Conservation (phyloP, 129 eudicot genomes). For the Silybum marianum region DNA sequence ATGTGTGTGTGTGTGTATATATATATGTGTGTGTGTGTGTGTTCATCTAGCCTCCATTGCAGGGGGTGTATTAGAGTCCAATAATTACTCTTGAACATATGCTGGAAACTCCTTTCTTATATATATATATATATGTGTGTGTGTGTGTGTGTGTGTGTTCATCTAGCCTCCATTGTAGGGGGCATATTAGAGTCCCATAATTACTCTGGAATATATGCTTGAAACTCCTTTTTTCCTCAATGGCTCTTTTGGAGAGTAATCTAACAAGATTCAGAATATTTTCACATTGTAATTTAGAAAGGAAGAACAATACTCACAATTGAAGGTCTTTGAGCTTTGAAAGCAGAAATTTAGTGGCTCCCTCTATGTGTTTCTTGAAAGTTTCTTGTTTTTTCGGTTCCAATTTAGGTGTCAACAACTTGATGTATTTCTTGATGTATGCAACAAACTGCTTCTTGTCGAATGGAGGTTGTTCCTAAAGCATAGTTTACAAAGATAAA, state of each 20-base stretch:
- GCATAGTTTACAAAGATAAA: neutral
- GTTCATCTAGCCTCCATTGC: neutral
- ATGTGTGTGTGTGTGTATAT: too few relatives aligned
- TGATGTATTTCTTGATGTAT: slow-evolving; percentile 72
- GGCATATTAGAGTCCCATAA: neutral
- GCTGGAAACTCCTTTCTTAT: neutral
- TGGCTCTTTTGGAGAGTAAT: neutral
- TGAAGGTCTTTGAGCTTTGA: slow-evolving; percentile 74
- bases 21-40: too few relatives aligned
- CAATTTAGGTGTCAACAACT: slow-evolving; percentile 61
- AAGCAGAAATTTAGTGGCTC: slow-evolving; percentile 67
- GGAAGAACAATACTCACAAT: slow-evolving; percentile 48
- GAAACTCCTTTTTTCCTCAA: neutral
- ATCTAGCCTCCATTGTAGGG: neutral
- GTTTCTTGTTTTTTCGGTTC: slow-evolving; percentile 52
- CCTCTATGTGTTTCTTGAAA: slow-evolving; percentile 65
- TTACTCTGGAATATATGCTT: neutral
- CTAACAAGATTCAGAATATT: neutral
- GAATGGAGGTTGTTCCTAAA: slow-evolving; percentile 84
- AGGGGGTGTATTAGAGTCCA: neutral
- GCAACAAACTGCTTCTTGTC: slow-evolving; percentile 78
- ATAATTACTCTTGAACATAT: neutral
- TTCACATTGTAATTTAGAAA: neutral
- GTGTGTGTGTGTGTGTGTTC: neutral
- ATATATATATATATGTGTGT: too few relatives aligned